Percentiles rank a stretch among this genome's conserved stretches.
phyloP scores from a whole-genome alignment of 2,329 filamentous ascomycete genomes.

The Achaetomium macrosporum region DNA sequence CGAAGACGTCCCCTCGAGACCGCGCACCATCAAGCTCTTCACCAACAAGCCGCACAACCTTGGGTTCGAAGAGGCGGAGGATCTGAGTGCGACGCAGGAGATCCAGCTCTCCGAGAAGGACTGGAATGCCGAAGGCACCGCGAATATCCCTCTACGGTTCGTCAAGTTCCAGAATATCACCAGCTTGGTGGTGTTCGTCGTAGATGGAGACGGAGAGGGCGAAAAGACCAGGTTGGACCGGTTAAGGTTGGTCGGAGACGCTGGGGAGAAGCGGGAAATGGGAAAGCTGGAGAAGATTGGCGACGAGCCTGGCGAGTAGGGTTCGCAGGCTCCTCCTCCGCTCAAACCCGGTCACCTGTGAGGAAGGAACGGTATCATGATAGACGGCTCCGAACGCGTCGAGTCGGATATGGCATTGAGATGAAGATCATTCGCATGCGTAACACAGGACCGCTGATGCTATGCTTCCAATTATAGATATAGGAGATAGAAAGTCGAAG shows the following conservation, averaged over 20 bases:
- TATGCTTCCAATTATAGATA: conserved; percentile 18
- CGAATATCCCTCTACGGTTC: conserved; percentile 69
- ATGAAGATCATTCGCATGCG: conserved; percentile 1
- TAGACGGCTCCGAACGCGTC: conserved; percentile 3
- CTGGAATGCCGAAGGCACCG: conserved; percentile 76
- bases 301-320: conserved; percentile 49
- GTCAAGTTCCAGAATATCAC: conserved; percentile 97
- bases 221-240: conserved; percentile 83
- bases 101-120: conserved; percentile 69
- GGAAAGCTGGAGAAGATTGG: conserved; percentile 94
- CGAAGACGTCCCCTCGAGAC: conserved; percentile 72
- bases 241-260: conserved; percentile 76
- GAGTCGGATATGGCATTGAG: conserved; percentile 9
- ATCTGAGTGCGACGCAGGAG: conserved; percentile 71
- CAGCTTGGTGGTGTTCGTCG: conserved; percentile 81
- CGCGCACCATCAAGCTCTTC: conserved; percentile 78
- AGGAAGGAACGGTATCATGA: conserved; percentile 1
- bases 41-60: conserved; percentile 85
- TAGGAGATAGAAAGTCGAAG: not conserved
- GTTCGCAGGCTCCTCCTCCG: not conserved
- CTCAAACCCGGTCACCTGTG: not conserved
- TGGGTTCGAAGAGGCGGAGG: conserved; percentile 91
- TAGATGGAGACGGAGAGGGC: conserved; percentile 73
- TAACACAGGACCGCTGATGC: conserved; percentile 8
- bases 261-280: conserved; percentile 85